Base-by-base conservation (phyloP, 1,284 basidiomycete genomes). In the Chalciporus sp. region DNA sequence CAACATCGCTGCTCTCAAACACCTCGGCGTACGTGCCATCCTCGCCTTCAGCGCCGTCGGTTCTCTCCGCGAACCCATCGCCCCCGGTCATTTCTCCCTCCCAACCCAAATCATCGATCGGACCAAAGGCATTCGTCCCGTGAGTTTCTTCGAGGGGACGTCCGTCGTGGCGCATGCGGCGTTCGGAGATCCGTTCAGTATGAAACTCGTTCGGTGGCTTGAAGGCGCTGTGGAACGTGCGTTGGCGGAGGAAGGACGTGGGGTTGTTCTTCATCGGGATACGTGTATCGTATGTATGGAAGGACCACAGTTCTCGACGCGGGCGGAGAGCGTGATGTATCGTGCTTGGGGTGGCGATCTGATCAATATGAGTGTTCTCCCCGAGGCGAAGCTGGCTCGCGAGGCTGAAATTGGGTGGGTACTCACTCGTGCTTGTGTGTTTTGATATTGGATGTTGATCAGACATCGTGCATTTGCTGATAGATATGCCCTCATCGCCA, bases 281-380 rank as follows among this genome's bases (percentile, higher is more conserved):
- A 95, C 92, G 77, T 90, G 86, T 10, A 86, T 97, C 51, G 88
- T 99, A 41, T 96, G 94, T 71, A 99, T 99, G 95, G 96, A 99
- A 69, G 96, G 96, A 4, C 94, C 93, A 26, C 90, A 94, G 75
- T 96, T 92, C 74, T 92, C 92, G 51, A 99, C 96, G 5, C 80
- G 96, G 35, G 97, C 96, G 19, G 96, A 99, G 81, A 94, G 91
- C 65, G 67, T 85, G 64, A 96, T 98, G 94, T 98, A 98, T 74
- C 82, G 95, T 39, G 79, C 83, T 51, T 95, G 91, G 88, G 95
- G 95, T 12, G 96, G 88, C 7, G 95, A 97, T 72, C 79, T 97
- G 65, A 96, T 97, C 76, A 95, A 95, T 73, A 95, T 98, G 95
- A 95, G 91, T 55, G 92, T 92, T 45, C 77, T 99, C 33, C 96